Evolutionary conservation across 2,329 filamentous ascomycete genomes (phyloP), one percentile per base, ranked within the genome.

Genomic region (Botrytis aclada): DNA sequence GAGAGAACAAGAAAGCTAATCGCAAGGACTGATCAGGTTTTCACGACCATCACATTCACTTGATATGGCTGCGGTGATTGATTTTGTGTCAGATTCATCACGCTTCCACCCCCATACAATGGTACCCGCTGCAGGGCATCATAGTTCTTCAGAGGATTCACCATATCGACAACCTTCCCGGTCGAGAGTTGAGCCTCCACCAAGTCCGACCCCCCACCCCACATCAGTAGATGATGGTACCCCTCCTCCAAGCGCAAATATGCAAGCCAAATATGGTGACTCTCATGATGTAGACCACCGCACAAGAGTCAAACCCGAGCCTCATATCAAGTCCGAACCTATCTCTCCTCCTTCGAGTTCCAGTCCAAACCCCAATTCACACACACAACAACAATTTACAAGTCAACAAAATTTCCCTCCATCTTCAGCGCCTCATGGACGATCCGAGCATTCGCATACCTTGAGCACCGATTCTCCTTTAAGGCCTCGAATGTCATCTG

Each of bases 51-150:
- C 65, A 75, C 72, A 74, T 71, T 47, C 51, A 76, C 71, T 75
- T 80, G 78, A 81, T 84, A 90, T 91, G 89, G 89, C 88, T 80
- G 85, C 88, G 83, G 82, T 90, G 83, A 87, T 90, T 82, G 93
- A 95, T 85, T 90, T 90, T 84, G 89, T 90, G 83, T 88, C 92
- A 82, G 90, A 93, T 84, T 86, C 90, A 78, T 86, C 88, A 79
- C 88, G 89, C 83, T 91, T 92, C 83, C 88, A 79, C 63, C 60
- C 56, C 69, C 78, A 76, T 85, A 89, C 86, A 84, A 92, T 90
- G 86, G 92, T 93, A 85, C 83, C 84, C 74, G 76, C 82, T 82
- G 76, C 84, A 76, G 84, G 84, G 76, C 70, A 72, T 67, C 84
- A 79, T 75, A 77, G 84, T 75, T 84, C 84, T 74, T 80, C 84